These are phyloP conservation scores for Penicillium angulare DNA, from an alignment of 495 filamentous ascomycete genomes.

Conservation along the genomic window DNA sequence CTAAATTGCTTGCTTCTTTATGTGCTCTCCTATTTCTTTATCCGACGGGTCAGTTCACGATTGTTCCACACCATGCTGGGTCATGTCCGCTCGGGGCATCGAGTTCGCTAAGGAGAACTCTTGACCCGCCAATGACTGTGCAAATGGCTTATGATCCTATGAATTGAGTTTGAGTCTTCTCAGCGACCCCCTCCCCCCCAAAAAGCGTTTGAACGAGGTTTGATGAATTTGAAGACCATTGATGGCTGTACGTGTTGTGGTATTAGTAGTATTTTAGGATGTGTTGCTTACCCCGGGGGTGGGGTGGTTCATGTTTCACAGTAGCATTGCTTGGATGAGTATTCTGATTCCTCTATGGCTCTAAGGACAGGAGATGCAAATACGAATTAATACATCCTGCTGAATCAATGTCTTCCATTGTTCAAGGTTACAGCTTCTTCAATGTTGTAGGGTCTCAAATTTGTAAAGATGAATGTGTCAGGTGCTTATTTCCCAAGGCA, in stretches of 20 bases:
- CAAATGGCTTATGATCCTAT: conserved; percentile 3
- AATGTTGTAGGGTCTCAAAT: too few relatives aligned
- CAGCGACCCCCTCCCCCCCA: conserved; percentile 9
- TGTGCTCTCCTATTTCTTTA: conserved; percentile 3
- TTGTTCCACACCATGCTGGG: conserved; percentile 16
- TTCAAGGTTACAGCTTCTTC: neutral
- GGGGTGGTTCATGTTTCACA: conserved; percentile 2
- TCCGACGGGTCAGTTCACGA: conserved; percentile 16
- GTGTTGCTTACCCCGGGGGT: neutral
- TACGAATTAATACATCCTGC: conserved; percentile 23
- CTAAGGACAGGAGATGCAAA: conserved; percentile 22
- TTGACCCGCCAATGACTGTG: neutral
- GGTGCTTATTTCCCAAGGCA: too few relatives aligned
- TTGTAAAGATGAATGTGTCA: too few relatives aligned
- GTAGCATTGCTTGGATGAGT: conserved; percentile 13
- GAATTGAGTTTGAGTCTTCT: conserved; percentile 10
- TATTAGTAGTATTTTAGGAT: neutral
- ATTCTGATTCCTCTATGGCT: conserved; percentile 11
- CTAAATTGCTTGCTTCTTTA: conserved; percentile 25
- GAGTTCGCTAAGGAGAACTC: neutral
- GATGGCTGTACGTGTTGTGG: neutral
- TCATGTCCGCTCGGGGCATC: conserved; percentile 9
- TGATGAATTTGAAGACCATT: conserved; percentile 5
- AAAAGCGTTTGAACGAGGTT: conserved; percentile 5
- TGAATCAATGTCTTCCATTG: neutral